Base-by-base conservation (phyloP, 2,329 filamentous ascomycete genomes). In the Aulographum hederae region DNA sequence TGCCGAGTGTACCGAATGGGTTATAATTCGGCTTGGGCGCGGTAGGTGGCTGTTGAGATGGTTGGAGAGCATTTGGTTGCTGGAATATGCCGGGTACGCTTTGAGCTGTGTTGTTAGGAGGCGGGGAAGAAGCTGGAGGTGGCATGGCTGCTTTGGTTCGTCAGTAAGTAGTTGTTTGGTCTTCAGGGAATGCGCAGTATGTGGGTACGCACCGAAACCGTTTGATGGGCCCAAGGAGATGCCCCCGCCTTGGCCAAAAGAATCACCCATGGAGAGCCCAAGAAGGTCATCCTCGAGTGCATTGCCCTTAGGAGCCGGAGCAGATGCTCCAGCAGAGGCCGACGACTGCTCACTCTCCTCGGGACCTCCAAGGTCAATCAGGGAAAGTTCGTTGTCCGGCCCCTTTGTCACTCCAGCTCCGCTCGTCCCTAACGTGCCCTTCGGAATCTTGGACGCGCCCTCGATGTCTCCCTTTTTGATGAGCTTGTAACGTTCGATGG, bases 381-480 rank as follows among this genome's bases (percentile, higher is more conserved):
- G 58, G 4, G 89, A 95, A 15, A 94, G 58, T 52, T 94, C 85
- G 44, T 82, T 73, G 41, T 73, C 66, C 5, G 70, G 64, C 43
- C 76, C 69, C 57, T 74, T 69, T 42, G 65, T 61, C 29, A 76
- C 63, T 39, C 69, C 65, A 36, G 72, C 70, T 31, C 61, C 61
- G 37, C 68, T 75, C 16, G 69, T 73, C 8, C 75, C 70, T 31
- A 79, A 65, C 11, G 78, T 85, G 18, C 85, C 82, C 47, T 79
- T 75, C 5, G 82, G 81, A 41, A 95, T 78, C 51, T 73, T 80
- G 40, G 76, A 72, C 12, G 89, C 82, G 8, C 63, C 82, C 42
- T 85, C 81, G 28, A 91, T 53, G 46, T 98, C 85, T 15, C 89
- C 89, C 60, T 89, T 91, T 63, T 93, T 98, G 55, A 95, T 74